These are phyloP conservation scores for Penicillium vulpinum DNA, from an alignment of 2,329 filamentous ascomycete species.

Conservation along the genomic window DNA sequence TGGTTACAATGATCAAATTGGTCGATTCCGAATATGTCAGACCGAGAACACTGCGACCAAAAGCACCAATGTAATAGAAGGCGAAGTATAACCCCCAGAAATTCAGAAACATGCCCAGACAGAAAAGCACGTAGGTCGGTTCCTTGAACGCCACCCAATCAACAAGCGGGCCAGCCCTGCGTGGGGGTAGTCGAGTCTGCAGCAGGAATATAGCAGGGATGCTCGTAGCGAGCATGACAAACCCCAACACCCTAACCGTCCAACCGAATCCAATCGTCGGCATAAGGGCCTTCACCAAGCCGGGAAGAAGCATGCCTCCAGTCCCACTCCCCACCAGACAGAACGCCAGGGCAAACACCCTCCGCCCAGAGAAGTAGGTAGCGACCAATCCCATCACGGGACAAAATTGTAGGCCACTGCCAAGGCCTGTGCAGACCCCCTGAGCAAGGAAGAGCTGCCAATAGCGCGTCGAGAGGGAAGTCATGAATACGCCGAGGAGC, in stretches of 20 bases:
- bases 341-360: conserved; percentile 7
- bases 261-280: conserved; percentile 8
- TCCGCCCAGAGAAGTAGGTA: conserved; percentile 42
- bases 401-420: conserved; percentile 45
- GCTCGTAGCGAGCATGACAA: conserved; percentile 16
- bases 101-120: conserved; percentile 18
- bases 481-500: background rate
- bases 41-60: conserved; percentile 44
- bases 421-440: conserved; percentile 33
- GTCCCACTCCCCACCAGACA: conserved; percentile 1
- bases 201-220: conserved; percentile 10
- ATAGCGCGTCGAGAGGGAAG: background rate
- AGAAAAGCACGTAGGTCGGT: conserved; percentile 42
- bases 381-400: conserved; percentile 41
- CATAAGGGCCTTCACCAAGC: conserved; percentile 6
- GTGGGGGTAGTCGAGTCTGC: conserved; percentile 9
- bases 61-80: conserved; percentile 61
- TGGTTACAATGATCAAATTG: conserved; percentile 58
- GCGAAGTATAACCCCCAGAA: conserved; percentile 46
- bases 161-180: conserved; percentile 8
- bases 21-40: conserved; percentile 50
- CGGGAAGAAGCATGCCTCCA: conserved; percentile 9
- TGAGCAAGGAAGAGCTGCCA: background rate
- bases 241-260: conserved; percentile 38
- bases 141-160: conserved; percentile 15